Percentiles rank a stretch among this genome's conserved stretches.
Conservation (phyloP, 176 grass and related monocot species). For the Musa beccarii region DNA sequence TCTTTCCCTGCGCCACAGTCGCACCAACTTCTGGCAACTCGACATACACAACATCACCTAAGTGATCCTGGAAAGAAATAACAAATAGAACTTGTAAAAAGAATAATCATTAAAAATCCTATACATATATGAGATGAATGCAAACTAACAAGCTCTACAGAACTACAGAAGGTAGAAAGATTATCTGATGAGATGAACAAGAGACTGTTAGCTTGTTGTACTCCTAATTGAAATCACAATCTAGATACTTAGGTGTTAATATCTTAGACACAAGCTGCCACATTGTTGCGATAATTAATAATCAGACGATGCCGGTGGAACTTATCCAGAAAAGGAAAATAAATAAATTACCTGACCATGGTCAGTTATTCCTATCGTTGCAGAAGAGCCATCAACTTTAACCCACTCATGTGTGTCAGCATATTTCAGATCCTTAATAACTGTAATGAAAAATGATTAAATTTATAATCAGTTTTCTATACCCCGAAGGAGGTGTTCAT, state of each 20-base stretch:
- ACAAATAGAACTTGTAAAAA: neutral
- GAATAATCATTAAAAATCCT: neutral
- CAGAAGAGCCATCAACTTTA: slow-evolving; percentile 68
- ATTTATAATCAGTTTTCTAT: neutral
- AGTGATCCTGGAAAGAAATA: slow-evolving; percentile 52
- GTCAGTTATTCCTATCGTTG: slow-evolving; percentile 86
- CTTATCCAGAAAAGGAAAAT: neutral
- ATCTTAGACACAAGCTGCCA: neutral
- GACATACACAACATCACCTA: slow-evolving; percentile 94
- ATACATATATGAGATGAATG: too few species aligned
- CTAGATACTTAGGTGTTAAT: neutral
- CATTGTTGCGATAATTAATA: neutral
- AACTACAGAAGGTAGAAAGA: too few species aligned
- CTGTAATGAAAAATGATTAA: slow-evolving; percentile 32
- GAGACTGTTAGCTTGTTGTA: neutral
- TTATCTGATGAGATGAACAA: neutral
- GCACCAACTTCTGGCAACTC: slow-evolving; percentile 81
- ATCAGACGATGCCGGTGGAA: neutral
- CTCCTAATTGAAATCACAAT: neutral
- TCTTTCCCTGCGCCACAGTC: slow-evolving; percentile 48
- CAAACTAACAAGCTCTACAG: too few species aligned
- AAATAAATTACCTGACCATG: slow-evolving; percentile 68
- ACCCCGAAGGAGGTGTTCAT: neutral
- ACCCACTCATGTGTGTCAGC: slow-evolving; percentile 91
- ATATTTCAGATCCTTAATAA: slow-evolving; percentile 87